Base-by-base conservation (phyloP, 805 yeast species). In the Candida chilensis region DNA sequence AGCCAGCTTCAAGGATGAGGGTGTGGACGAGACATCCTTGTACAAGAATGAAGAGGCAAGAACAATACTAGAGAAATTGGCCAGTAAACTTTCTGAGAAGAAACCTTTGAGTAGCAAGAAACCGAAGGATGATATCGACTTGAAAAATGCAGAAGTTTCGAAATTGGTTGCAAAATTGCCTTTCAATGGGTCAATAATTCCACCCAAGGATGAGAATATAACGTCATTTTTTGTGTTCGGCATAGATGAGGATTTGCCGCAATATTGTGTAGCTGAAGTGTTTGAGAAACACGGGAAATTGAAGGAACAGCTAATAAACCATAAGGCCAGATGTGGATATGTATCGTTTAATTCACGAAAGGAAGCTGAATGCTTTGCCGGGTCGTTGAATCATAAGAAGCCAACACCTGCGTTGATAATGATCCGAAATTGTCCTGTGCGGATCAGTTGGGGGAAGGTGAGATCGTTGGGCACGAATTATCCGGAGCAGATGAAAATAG, bases 151-250 rank as follows among this genome's bases (percentile, higher is more conserved):
- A 2, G 83, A 77, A 25, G 54, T 79, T 1, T 46, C 71, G 6
- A 71, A 67, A 43, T 40, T 77, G 0, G 54, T 78, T 20, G 53
- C 74, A 16, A 71, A 68, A 38, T 54, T 86, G n/a, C 94, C 95
- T 1, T 65, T 82, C 34, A 73, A 72, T 25, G 84, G 82, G 1
- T 62, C 67, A n/a, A 46, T 78, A 7, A 41, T 36, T 3, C 52
- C 60, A 1, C 60, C 78, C 0, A 52, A 53, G 20, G 66, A 67
- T 31, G 35, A 45, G 4, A 41, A 50, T 0, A 44, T 71, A n/a
- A 66, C 62, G 31, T 67, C 87, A 0, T 68, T 86, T 31, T 86
- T 87, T 47, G 45, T 87, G 13, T 83, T 78, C 52, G 95, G 95
- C 2, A 60, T 85, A 13, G 77, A 70, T 35, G 71, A 73, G 4